Evolutionary conservation across 2,329 filamentous ascomycete species (phyloP), one percentile per base, ranked within the genome.

Genomic region (Exutisphaerella laricina): DNA sequence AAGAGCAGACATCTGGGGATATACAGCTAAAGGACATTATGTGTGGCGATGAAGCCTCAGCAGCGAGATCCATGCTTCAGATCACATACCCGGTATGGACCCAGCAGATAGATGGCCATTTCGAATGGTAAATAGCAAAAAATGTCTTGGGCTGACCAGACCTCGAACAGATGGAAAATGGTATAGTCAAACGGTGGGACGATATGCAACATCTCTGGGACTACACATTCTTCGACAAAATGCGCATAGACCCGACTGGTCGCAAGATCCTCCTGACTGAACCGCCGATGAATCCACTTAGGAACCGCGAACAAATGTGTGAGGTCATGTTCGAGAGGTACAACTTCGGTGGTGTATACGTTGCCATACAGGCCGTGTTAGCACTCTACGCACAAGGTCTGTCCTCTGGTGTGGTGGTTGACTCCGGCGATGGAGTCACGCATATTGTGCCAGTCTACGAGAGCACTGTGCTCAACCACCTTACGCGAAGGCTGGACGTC

Each of bases 121-220:
- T 21, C 16, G 48, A 18, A 10, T 21, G 9, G 25, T 16, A 4
- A 17, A 23, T n/a, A n/a, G n/a, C n/a, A n/a, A n/a, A n/a, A n/a
- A n/a, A n/a, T n/a, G n/a, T n/a, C 23, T 7, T 12, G 54, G 49
- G 36, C 45, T 48, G 46, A 52, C 43, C 34, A 26, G 31, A 38
- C 20, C 14, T n/a, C 17, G 12, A 22, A 46, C 67, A 84, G 79
- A 98, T 98, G 92, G 92, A 98, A 70, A 98, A 98, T 67, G 92
- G 92, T 60, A 97, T 98, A 61, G 88, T 98, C 56, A 97, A 96
- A 79, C 89, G 88, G 64, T 98, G 92, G 92, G 92, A 98, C 58
- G 92, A 98, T 68, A 98, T 98, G 92, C 87, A 95, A 73, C 90
- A 97, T 65, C 82, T 98, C 43, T 98, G 92, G 92, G 90, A 98